Base-by-base conservation (phyloP, 805 yeast genomes). In the Pichia insulana region DNA sequence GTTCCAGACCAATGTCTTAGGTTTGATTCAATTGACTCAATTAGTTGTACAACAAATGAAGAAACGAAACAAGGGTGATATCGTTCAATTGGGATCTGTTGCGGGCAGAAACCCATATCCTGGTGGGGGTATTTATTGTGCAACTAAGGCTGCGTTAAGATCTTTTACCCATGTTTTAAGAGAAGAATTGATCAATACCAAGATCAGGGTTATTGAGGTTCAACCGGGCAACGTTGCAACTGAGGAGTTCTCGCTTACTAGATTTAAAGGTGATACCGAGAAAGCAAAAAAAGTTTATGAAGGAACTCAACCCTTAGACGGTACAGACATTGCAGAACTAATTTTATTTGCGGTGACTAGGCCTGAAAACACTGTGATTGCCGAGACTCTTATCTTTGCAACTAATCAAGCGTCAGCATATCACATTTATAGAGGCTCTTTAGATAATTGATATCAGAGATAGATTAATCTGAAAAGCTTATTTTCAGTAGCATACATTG, bases 1-100 rank as follows among this genome's bases (percentile, higher is more conserved):
- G 87, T 80, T 85, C 63, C 71, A 81, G 54, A 87, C 96, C 45
- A 90, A 89, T 56, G 96, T 90, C 3, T 58, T 86, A 44, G 97
- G 96, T 3, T 69, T 89, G 61, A 83, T 89, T 46, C 76, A 82
- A 26, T 63, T 89, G 48, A 88, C 96, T 7, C 96, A 90, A 62
- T 78, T 81, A 6, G 71, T 88, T 20, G 63, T 90, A 36, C 80
- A 81, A 33, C 73, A 74, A 39, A 76, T 89, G 73, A 79, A 82
- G 57, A 68, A 70, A 44, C 79, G 82, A 53, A 78, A 83, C 58
- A 56, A 69, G 15, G 89, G 89, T 54, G 88, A 80, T 54, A 80
- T 82, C 49, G 81, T 82, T 46, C 82, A 80, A 54, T 56, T 82
- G 48, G 88, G 89, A 4, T 81, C 89, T 4, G 77, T 80, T 56